Evolutionary conservation across 495 filamentous ascomycete genomes (phyloP).

Genomic region (Neurospora sp.): DNA sequence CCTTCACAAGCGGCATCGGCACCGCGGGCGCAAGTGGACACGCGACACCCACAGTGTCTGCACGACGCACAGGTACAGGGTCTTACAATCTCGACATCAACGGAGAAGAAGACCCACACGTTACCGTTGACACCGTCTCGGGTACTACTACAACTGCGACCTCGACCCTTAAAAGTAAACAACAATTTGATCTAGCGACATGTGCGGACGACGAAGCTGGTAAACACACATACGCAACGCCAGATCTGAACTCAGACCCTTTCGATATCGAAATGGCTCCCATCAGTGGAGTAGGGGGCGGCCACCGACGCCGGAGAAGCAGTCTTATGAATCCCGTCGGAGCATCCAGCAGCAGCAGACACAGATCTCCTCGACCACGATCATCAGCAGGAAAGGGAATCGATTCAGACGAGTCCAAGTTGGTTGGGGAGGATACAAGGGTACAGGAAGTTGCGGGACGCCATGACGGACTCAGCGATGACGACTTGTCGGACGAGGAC

Average conservation of each 20-base stretch:
- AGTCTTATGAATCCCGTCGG: slow-evolving; percentile 40
- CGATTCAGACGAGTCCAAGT: slow-evolving; percentile 33
- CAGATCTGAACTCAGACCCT: slow-evolving; percentile 4
- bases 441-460: slow-evolving; percentile 11
- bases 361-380: slow-evolving; percentile 38
- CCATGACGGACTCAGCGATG: slow-evolving; percentile 14
- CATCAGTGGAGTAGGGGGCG: slow-evolving; percentile 21
- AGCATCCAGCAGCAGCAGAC: slow-evolving; percentile 30
- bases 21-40: slow-evolving; percentile 2
- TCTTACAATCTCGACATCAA: not conserved
- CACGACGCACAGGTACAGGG: not conserved
- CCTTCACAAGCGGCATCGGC: not conserved
- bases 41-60: slow-evolving; percentile 2
- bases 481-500: slow-evolving; percentile 50
- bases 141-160: not conserved
- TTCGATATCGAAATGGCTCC: slow-evolving; percentile 41
- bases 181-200: not conserved
- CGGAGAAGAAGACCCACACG: not conserved
- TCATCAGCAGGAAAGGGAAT: slow-evolving; percentile 9
- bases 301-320: slow-evolving; percentile 51
- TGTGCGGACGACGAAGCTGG: not conserved
- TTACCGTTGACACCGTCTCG: not conserved
- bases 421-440: slow-evolving; percentile 27
- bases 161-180: not conserved
- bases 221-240: not conserved